Base-by-base conservation (phyloP, 805 yeast genomes). In the Ogataea allantospora region DNA sequence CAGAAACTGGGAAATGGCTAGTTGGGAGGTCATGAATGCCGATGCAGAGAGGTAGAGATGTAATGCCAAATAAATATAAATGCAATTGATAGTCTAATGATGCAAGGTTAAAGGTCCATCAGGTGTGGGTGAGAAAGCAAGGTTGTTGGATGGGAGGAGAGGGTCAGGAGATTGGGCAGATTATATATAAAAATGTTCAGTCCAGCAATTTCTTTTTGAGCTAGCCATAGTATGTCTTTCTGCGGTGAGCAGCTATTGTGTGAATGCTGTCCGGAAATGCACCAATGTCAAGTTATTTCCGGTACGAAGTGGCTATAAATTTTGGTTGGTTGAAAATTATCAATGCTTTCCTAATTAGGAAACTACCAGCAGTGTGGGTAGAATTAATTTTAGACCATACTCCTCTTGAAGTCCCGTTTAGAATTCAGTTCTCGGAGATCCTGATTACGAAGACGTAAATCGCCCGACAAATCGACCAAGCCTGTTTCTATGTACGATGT, bases 1-100 rank as follows among this genome's bases (percentile, higher is more conserved):
- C 40, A 56, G 50, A 38, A 42, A 46, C n/a, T 50, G 45, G 17
- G 48, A 50, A 29, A 45, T 31, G 30, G 39, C 29, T 18, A 31
- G 24, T 14, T 24, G 34, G 33, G 42, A 23, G 19, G 35, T 22
- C 41, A 38, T 38, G 36, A 32, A 38, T 23, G 36, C 30, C n/a
- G 25, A 27, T 19, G 42, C 30, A 27, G 27, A 33, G 11, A 39
- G 14, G 21, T 24, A 17, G 25, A 24, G 23, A 7, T n/a, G n/a
- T n/a, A 35, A 43, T 43, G 47, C 47, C 28, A 30, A 33, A 38
- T 27, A 35, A 27, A 38, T 38, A 38, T 23, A 28, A 38, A 43
- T 43, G 46, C 46, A 38, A 35, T 29, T 29, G 37, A 9, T 5
- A 17, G 42, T 33, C 29, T 38, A 27, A 24, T 5, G 41, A 38